phyloP scores from a whole-genome alignment of 495 filamentous ascomycete genomes.

The Endocarpon pusillum region DNA sequence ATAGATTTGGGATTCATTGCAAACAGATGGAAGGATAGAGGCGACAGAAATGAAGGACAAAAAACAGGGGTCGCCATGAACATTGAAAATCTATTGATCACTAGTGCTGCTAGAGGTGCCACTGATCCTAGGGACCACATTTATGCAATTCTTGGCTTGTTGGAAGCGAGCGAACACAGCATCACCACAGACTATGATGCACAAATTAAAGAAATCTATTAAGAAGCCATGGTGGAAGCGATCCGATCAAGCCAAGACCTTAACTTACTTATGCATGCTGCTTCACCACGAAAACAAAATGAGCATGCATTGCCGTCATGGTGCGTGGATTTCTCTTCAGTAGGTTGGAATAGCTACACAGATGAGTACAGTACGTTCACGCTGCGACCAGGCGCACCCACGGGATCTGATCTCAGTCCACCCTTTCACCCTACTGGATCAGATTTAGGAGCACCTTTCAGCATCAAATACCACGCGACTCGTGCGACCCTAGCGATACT shows the following conservation, averaged over 20 bases:
- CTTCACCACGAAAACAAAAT: not conserved
- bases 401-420: no score
- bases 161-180: not conserved
- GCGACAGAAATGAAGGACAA: no score
- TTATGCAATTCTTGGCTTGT: constrained; percentile 1
- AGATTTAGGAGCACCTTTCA: no score
- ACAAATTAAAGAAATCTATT: constrained; percentile 1
- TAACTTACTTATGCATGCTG: not conserved
- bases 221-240: not conserved
- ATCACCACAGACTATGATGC: constrained; percentile 1
- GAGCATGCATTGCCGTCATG: not conserved
- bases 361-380: no score
- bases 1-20: not conserved
- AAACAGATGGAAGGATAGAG: not conserved
- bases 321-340: constrained; percentile 1
- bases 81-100: not conserved
- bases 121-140: not conserved
- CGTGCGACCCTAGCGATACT: no score
- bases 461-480: no score
- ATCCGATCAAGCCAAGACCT: not conserved
- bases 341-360: no score
- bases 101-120: not conserved
- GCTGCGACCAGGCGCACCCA: no score
- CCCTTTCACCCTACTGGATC: no score
- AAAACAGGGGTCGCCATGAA: no score